These are phyloP conservation scores for Jaminaea rosea DNA, from an alignment of 1,284 basidiomycete species.

Conservation along the genomic window DNA sequence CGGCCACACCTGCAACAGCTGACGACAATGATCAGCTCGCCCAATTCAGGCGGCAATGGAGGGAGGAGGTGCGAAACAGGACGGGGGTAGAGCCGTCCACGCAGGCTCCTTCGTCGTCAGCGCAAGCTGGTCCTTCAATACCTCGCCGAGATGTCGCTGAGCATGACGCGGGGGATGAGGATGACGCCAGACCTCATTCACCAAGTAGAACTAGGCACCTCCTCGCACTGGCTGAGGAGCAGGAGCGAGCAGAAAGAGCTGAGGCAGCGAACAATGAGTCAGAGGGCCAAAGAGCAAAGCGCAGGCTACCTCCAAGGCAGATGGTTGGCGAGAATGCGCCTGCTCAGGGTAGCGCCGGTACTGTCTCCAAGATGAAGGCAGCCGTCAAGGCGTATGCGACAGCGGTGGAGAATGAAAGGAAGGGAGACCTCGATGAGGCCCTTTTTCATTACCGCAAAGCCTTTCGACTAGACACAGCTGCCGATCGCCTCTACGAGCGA, in stretches of 20 bases:
- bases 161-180: background rate
- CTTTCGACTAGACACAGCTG: conserved; percentile 28
- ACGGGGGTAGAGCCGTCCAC: background rate
- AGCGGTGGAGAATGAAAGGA: conserved; percentile 31
- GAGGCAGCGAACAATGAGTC: background rate
- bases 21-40: conserved; percentile 21
- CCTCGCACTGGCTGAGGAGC: background rate
- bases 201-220: conserved; percentile 6
- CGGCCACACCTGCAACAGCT: background rate
- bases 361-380: conserved; percentile 16
- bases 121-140: background rate
- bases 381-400: conserved; percentile 26
- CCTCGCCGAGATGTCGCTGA: conserved; percentile 3
- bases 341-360: conserved; percentile 11
- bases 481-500: conserved; percentile 31
- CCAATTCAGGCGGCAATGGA: conserved; percentile 24
- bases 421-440: conserved; percentile 26
- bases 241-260: background rate
- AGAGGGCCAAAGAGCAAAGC: conserved; percentile 5
- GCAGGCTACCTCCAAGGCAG: background rate
- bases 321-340: conserved; percentile 9
- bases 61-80: conserved; percentile 15
- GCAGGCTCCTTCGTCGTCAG: background rate
- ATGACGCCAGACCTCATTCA: background rate
- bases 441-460: conserved; percentile 27